These are phyloP conservation scores for Acacia acuminata DNA, from an alignment of 306 rosid genomes.

Conservation along the genomic window DNA sequence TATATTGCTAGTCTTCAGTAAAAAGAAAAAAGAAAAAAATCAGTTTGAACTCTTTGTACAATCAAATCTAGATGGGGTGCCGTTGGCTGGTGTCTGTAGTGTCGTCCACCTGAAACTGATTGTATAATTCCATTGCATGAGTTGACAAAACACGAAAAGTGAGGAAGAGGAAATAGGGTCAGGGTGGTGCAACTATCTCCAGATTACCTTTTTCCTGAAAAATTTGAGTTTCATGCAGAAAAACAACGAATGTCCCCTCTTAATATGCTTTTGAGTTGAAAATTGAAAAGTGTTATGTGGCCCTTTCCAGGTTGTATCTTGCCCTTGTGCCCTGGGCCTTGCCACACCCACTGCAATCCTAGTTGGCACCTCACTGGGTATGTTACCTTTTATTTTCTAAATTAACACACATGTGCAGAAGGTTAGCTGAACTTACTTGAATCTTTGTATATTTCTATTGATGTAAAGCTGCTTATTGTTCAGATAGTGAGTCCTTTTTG, in stretches of 20 bases:
- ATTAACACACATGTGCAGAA: neutral
- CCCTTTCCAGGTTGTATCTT: slow-evolving; percentile 84
- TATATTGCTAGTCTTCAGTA: neutral
- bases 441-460: slow-evolving; percentile 20
- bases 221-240: slow-evolving; percentile 14
- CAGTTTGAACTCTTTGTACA: slow-evolving; percentile 8
- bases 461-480: slow-evolving; percentile 14
- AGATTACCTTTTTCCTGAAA: slow-evolving; percentile 26
- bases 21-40: neutral
- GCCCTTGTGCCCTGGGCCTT: slow-evolving; percentile 98
- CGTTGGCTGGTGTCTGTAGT: slow-evolving; percentile 8
- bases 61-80: slow-evolving; percentile 17
- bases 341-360: slow-evolving; percentile 98
- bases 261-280: slow-evolving; percentile 8
- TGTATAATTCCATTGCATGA: neutral
- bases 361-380: slow-evolving; percentile 96
- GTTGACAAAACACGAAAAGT: neutral
- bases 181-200: neutral
- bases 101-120: slow-evolving; percentile 25
- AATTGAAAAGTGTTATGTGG: slow-evolving; percentile 3
- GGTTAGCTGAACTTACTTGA: slow-evolving; percentile 3
- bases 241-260: slow-evolving; percentile 17
- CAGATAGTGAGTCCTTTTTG: slow-evolving; percentile 28
- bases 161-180: slow-evolving; percentile 4
- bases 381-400: slow-evolving; percentile 25